Evolutionary conservation across 805 yeast genomes (phyloP), one percentile per base, ranked within the genome.

Genomic region (Yamadazyma akitaensis): DNA sequence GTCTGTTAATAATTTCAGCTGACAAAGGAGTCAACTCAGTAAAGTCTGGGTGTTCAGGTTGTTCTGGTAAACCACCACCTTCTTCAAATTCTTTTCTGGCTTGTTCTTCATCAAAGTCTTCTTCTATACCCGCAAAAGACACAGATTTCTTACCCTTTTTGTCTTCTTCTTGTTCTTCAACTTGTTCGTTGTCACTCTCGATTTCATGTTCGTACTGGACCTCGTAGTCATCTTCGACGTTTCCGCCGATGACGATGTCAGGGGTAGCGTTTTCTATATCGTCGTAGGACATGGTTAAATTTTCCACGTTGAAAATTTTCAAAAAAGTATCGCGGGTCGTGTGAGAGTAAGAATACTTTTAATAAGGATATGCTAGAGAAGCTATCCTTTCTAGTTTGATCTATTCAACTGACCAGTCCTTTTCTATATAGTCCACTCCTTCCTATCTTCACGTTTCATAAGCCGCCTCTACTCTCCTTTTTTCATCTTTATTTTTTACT

Each of bases 11-110:
- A 64, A 94, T 95, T 63, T 91, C 99, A 45, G 96, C 94, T 7
- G 95, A 85, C 52, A 88, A 74, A 30, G 99, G 97, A 40, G 92
- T 88, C 71, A 94, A 72, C 55, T 72, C 64, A 35, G 85, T 55
- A 61, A 92, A 85, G 64, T 91, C 97, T 48, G 96, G 96, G 70
- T 88, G 75, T 34, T 78, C 85, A 48, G 97, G 96, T 72, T 94
- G 99, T 66, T 87, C 96, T 46, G 99, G 99, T 49, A 94, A 79
- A 44, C 99, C 99, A 49, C 98, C 98, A 67, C 98, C 97, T 69
- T 89, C 98, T 76, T 88, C 95, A 59, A 94, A 91, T 66, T 92
- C 97, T 62, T 82, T 77, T 60, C 77, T 76, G 60, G 89, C 84
- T 51, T 77, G 80, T 66, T 86, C 96, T 62, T 85, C 96, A 41